phyloP scores from a whole-genome alignment of 2,329 filamentous ascomycete genomes.

The Shiraia bambusicola region DNA sequence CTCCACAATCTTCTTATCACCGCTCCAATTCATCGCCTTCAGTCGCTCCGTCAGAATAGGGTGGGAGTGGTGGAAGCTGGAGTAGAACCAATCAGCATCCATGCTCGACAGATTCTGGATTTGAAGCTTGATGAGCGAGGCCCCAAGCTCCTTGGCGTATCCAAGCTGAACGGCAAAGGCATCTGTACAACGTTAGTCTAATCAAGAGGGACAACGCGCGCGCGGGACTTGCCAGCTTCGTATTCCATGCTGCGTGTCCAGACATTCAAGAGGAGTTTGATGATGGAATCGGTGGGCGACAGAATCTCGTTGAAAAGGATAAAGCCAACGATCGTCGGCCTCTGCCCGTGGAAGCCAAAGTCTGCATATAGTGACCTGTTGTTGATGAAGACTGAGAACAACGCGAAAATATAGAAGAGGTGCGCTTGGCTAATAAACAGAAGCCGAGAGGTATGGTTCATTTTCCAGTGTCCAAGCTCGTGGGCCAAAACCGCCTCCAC shows the following conservation, averaged over 20 bases:
- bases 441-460: slow-evolving; percentile 90
- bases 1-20: slow-evolving; percentile 57
- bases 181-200: slow-evolving; percentile 53
- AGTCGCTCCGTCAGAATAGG: slow-evolving; percentile 92
- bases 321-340: slow-evolving; percentile 95
- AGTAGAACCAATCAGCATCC: slow-evolving; percentile 98
- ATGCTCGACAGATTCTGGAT: slow-evolving; percentile 97
- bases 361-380: slow-evolving; percentile 87
- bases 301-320: slow-evolving; percentile 97
- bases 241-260: slow-evolving; percentile 94
- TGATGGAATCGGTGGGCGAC: slow-evolving; percentile 87
- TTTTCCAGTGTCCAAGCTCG: slow-evolving; percentile 95
- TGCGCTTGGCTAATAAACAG: slow-evolving; percentile 81
- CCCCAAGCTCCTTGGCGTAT: slow-evolving; percentile 78
- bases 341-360: slow-evolving; percentile 82
- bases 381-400: slow-evolving; percentile 97
- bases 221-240: slow-evolving; percentile 66
- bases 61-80: slow-evolving; percentile 97
- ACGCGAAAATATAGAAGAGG: slow-evolving; percentile 92
- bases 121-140: slow-evolving; percentile 93
- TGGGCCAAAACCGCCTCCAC: slow-evolving; percentile 94
- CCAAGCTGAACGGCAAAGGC: slow-evolving; percentile 83
- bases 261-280: slow-evolving; percentile 95
- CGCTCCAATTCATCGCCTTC: slow-evolving; percentile 85
- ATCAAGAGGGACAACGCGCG: slow-evolving; percentile 7